Evolutionary conservation across 2,329 filamentous ascomycete genomes (phyloP), one percentile per base, ranked within the genome.

Genomic region (Ceratocystiopsis sp.): DNA sequence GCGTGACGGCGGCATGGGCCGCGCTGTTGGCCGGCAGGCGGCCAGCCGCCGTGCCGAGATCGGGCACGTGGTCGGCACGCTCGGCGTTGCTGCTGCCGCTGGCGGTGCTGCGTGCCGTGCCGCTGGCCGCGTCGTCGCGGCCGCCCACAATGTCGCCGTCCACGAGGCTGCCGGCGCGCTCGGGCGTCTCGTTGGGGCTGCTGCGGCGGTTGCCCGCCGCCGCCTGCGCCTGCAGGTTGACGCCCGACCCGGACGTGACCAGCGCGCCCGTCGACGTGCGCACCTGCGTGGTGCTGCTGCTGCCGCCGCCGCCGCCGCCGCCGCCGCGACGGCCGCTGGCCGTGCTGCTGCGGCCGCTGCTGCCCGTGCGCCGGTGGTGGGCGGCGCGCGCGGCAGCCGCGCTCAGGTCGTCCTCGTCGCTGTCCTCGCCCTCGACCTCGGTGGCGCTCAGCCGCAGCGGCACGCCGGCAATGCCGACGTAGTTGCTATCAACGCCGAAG

Each of bases 381-480:
- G 69, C 53, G 46, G 60, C 52, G 58, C 56, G 29, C 36, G 38
- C 25, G 41, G 60, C 56, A 33, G 62, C 50, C 5, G 5, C 36
- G 41, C 15, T 15, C 49, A 57, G 63, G 37, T 80, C 78, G 40
- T 84, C 82, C 38, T 84, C 80, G 42, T 85, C 83, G 56, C 79
- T 84, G 53, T 87, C 84, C 50, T 80, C 86, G 51, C 84, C 85
- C 54, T 93, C 86, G 14, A 96, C 84, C 60, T 98, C 91, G 41
- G 84, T 93, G n/a, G 91, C 89, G 58, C 84, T 93, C 48, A 98
- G 68, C 37, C 91, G 79, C 61, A 95, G 76, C 2, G 91, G 91
- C 35, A 96, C 87, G 43, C 85, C 86, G 36, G 79, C 75, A 1
- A 80, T 73, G 36, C 75, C 75, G 36, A 75, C 81, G 47, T 84